phyloP scores from a whole-genome alignment of 495 filamentous ascomycete genomes.

The Penicillium canariense region DNA sequence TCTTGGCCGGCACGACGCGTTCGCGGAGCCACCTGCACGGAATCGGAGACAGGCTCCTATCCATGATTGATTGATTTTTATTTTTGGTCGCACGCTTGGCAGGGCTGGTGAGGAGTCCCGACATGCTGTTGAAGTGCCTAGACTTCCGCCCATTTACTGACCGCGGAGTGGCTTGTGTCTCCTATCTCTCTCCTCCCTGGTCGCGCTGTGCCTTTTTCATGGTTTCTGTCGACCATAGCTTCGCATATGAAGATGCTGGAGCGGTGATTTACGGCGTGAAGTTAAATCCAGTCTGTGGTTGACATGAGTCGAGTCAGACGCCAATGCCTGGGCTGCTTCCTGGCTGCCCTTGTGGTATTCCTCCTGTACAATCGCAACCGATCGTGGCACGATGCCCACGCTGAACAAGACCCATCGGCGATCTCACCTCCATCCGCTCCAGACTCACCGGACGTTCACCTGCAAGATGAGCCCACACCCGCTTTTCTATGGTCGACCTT shows the following conservation, averaged over 20 bases:
- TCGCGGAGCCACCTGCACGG: slow-evolving; percentile 4
- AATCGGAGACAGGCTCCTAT: background rate
- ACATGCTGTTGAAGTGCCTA: no score
- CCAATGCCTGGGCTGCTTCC: slow-evolving; percentile 13
- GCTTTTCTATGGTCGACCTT: slow-evolving; percentile 11
- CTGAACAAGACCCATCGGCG: background rate
- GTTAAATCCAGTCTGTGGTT: background rate
- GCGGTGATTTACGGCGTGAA: background rate
- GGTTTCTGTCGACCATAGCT: background rate
- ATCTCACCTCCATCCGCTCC: background rate
- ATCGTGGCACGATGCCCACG: background rate
- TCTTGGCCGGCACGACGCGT: slow-evolving; percentile 1
- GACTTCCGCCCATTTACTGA: background rate
- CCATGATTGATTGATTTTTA: background rate
- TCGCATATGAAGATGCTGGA: slow-evolving; percentile 8
- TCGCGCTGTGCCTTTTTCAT: background rate
- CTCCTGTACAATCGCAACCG: slow-evolving; percentile 7
- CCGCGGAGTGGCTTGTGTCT: background rate
- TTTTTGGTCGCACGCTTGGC: background rate
- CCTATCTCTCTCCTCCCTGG: background rate
- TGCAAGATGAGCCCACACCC: background rate
- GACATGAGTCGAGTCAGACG: slow-evolving; percentile 21
- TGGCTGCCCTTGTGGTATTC: slow-evolving; percentile 6
- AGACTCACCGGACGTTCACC: background rate
- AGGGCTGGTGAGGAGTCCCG: background rate